Conservation (phyloP, 805 yeast species). For the Torulaspora franciscae region DNA sequence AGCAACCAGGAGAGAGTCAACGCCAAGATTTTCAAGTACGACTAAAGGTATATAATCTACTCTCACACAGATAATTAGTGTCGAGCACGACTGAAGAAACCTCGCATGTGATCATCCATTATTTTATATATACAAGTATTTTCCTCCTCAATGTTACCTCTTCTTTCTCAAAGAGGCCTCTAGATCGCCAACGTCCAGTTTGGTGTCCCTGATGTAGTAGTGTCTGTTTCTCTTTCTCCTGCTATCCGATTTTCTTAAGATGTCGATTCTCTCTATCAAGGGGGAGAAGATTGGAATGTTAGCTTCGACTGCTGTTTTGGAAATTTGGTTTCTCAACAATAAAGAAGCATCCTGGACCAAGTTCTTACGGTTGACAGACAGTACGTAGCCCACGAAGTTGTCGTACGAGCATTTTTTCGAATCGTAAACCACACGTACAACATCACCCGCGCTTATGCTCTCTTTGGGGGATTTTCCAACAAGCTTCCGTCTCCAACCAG, state of each 20-base stretch:
- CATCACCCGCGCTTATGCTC: slow-evolving; percentile 72
- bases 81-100: background rate
- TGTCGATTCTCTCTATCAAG: slow-evolving; percentile 66
- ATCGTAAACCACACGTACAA: slow-evolving; percentile 67
- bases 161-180: slow-evolving; percentile 42
- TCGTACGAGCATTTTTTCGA: slow-evolving; percentile 51
- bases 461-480: slow-evolving; percentile 45
- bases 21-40: slow-evolving; percentile 35
- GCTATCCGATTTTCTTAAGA: slow-evolving; percentile 63
- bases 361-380: slow-evolving; percentile 69
- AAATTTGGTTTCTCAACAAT: slow-evolving; percentile 75
- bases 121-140: slow-evolving; percentile 10
- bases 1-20: slow-evolving; percentile 37
- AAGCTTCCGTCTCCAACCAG: slow-evolving; percentile 58
- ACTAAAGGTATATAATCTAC: slow-evolving; percentile 5
- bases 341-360: slow-evolving; percentile 59
- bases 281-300: slow-evolving; percentile 81
- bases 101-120: background rate
- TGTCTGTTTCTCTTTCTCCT: slow-evolving; percentile 73
- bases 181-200: slow-evolving; percentile 69
- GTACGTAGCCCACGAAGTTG: slow-evolving; percentile 69
- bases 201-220: slow-evolving; percentile 79
- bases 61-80: background rate
- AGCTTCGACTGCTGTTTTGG: slow-evolving; percentile 80
- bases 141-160: slow-evolving; percentile 9